These are phyloP conservation scores for Casuarina cunninghamiana DNA, from an alignment of 306 rosid genomes.

Conservation along the genomic window DNA sequence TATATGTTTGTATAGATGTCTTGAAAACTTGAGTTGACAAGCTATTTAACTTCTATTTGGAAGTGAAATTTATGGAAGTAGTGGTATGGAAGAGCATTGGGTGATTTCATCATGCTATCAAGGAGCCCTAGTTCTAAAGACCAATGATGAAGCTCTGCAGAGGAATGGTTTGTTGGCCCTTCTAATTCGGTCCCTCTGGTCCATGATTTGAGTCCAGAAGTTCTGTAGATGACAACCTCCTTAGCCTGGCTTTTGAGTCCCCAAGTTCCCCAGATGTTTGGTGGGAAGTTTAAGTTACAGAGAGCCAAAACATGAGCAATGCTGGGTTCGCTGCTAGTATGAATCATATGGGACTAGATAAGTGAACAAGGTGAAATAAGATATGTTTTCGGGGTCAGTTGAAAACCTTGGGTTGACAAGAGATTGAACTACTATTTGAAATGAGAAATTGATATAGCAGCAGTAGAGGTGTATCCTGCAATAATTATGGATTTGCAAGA, in stretches of 20 bases:
- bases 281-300: neutral
- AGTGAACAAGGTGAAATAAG: neutral
- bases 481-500: neutral
- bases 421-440: neutral
- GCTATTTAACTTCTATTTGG: too few species aligned
- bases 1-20: neutral
- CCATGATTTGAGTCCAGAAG: neutral
- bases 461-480: neutral
- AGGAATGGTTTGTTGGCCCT: neutral
- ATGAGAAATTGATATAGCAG: neutral
- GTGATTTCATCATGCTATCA: neutral
- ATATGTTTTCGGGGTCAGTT: neutral
- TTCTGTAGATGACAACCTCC: neutral
- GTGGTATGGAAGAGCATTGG: neutral
- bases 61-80: too few species aligned
- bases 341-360: neutral
- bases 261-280: too few species aligned
- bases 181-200: neutral
- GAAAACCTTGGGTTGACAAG: neutral
- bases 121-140: neutral
- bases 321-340: neutral
- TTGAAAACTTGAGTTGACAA: neutral
- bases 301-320: neutral
- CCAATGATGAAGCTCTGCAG: too few species aligned
- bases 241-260: neutral